Evolutionary conservation across 768 basidiomycete species (phyloP).

Genomic region (Boletus reticuloceps): DNA sequence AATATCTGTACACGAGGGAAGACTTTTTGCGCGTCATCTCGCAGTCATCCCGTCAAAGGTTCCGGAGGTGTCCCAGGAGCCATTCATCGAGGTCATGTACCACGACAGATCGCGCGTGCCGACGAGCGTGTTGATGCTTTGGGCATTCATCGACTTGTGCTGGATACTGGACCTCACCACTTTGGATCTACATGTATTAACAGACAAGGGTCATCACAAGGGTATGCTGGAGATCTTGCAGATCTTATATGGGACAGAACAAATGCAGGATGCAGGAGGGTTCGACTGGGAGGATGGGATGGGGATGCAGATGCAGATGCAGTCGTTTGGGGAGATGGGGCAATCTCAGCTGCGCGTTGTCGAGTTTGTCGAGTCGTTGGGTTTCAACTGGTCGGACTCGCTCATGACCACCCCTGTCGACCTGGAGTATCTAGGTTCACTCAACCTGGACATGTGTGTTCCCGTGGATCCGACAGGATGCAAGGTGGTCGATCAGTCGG

Average conservation of each 20-base stretch:
- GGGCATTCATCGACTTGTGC: conserved; percentile 77
- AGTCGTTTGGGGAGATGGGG: conserved; percentile 66
- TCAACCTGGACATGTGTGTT: conserved; percentile 70
- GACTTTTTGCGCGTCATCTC: conserved; percentile 87
- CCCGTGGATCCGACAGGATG: conserved; percentile 70
- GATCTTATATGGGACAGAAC: conserved; percentile 74
- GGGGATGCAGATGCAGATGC: conserved; percentile 38
- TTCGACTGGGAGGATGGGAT: conserved; percentile 39
- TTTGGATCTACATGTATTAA: conserved; percentile 84
- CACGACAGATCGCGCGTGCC: conserved; percentile 65
- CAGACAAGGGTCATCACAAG: conserved; percentile 72
- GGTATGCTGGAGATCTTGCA: conserved; percentile 71
- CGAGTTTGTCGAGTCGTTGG: conserved; percentile 82
- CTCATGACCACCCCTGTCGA: conserved; percentile 61
- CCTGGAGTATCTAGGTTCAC: conserved; percentile 59
- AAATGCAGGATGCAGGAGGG: conserved; percentile 39
- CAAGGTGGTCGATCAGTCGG: conserved; percentile 75
- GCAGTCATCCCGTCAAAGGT: conserved; percentile 66
- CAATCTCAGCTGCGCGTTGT: conserved; percentile 85
- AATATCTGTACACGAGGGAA: conserved; percentile 84
- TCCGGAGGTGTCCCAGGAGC: conserved; percentile 47
- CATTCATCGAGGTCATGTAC: conserved; percentile 60
- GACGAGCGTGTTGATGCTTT: conserved; percentile 65
- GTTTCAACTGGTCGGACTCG: conserved; percentile 58
- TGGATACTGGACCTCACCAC: conserved; percentile 84